A percentile compares a stretch with the other conserved stretches of the same genome.
phyloP scores from a whole-genome alignment of 1,284 basidiomycete genomes.

The Megacollybia platyphylla region DNA sequence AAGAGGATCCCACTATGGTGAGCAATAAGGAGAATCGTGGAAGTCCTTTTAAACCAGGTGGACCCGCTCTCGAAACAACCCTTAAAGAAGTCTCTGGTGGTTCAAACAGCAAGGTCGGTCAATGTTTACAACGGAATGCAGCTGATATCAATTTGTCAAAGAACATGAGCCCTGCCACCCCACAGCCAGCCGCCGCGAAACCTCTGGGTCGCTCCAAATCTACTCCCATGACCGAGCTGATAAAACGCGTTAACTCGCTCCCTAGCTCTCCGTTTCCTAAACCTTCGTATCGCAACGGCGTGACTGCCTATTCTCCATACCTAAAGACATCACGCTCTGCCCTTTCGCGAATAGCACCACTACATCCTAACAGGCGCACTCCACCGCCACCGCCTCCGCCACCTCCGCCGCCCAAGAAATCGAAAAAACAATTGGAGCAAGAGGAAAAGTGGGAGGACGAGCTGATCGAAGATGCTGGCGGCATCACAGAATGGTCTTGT shows the following conservation, averaged over 20 bases:
- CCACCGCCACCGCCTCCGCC: constrained; percentile 58
- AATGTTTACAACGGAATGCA: not conserved
- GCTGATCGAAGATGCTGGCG: constrained; percentile 56
- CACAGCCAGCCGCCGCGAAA: constrained; percentile 11
- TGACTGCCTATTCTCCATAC: constrained; percentile 45
- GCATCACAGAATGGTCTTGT: constrained; percentile 46
- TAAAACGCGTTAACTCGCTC: constrained; percentile 53
- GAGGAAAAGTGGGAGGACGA: constrained; percentile 74
- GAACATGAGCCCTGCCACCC: constrained; percentile 5
- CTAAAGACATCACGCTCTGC: constrained; percentile 47
- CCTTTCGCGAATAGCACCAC: constrained; percentile 56
- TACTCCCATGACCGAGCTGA: constrained; percentile 62
- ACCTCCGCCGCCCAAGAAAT: constrained; percentile 54
- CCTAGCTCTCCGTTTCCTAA: constrained; percentile 48
- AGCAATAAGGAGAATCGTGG: constrained; percentile 1
- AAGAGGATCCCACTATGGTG: constrained; percentile 3
- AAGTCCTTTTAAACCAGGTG: constrained; percentile 3
- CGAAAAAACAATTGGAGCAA: constrained; percentile 59
- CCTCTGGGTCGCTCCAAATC: constrained; percentile 30
- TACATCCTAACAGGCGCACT: constrained; percentile 57
- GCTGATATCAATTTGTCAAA: not conserved
- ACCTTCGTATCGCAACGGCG: constrained; percentile 11
- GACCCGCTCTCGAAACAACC: not conserved
- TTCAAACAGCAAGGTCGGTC: constrained; percentile 10
- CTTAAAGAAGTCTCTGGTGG: constrained; percentile 4